Evolutionary conservation across 345 rosid genomes (phyloP).

Genomic region (Citrus cavaleriei): DNA sequence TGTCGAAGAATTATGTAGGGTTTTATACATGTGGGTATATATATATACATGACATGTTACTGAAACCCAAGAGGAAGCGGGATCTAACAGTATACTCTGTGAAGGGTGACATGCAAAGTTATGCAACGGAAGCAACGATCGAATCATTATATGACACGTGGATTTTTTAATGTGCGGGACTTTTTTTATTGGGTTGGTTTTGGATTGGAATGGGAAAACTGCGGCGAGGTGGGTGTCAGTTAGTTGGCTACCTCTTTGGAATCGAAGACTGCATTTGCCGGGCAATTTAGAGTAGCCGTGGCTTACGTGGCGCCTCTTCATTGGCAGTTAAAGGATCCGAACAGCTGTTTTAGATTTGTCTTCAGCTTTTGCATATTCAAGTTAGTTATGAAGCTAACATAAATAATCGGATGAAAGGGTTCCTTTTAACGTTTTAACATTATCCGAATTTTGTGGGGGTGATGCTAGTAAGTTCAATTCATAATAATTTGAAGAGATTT

Average conservation of each 20-base stretch:
- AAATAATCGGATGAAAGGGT: background rate
- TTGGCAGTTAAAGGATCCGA: background rate
- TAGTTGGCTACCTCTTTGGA: background rate
- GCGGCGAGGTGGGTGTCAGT: background rate
- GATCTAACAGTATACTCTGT: background rate
- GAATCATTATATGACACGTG: background rate
- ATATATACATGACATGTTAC: too few species aligned
- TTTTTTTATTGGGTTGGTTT: too few species aligned
- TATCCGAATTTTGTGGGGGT: too few species aligned
- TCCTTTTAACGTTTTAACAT: background rate
- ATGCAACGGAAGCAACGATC: too few species aligned
- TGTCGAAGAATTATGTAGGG: background rate
- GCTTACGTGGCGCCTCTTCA: slow-evolving; percentile 1
- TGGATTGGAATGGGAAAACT: background rate
- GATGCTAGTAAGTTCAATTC: background rate
- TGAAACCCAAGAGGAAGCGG: too few species aligned
- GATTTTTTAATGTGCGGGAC: too few species aligned
- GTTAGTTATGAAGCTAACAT: background rate
- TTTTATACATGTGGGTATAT: fast-evolving
- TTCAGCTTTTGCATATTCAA: background rate
- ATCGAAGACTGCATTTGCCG: background rate
- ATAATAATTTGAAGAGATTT: background rate
- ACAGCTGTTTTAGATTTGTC: background rate
- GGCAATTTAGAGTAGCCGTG: slow-evolving; percentile 1
- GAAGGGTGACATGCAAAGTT: background rate